phyloP scores from a whole-genome alignment of 176 grass and related monocot species.

The Rhynchospora pubera region DNA sequence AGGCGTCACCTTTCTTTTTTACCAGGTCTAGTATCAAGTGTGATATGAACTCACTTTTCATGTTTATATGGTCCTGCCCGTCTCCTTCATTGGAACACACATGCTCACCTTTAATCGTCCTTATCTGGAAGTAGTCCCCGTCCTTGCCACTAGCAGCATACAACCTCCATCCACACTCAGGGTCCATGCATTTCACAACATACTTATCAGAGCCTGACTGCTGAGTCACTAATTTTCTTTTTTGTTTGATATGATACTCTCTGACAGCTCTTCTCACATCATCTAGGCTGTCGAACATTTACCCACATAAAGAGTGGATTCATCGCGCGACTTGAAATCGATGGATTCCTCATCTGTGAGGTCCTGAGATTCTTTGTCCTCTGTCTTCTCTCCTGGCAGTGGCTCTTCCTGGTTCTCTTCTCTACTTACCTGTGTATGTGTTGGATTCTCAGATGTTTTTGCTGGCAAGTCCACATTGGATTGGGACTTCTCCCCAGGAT shows the following conservation, averaged over 20 bases:
- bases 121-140: background rate
- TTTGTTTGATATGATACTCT: constrained; percentile 9
- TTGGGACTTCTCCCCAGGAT: constrained; percentile 1
- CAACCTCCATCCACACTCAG: background rate
- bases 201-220: background rate
- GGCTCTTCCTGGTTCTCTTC: too few species aligned
- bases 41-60: constrained; percentile 1
- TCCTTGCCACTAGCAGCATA: background rate
- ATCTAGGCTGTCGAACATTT: background rate
- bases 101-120: background rate
- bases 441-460: background rate
- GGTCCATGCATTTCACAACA: background rate
- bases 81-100: background rate
- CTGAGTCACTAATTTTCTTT: background rate
- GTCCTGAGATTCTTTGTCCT: background rate
- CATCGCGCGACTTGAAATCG: background rate
- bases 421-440: too few species aligned
- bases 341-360: background rate
- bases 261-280: background rate
- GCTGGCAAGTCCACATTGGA: background rate
- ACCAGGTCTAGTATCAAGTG: background rate
- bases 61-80: background rate
- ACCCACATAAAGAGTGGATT: background rate
- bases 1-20: background rate
- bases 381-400: background rate